phyloP scores from a whole-genome alignment of 306 rosid genomes.

The Prunus kanzakura region DNA sequence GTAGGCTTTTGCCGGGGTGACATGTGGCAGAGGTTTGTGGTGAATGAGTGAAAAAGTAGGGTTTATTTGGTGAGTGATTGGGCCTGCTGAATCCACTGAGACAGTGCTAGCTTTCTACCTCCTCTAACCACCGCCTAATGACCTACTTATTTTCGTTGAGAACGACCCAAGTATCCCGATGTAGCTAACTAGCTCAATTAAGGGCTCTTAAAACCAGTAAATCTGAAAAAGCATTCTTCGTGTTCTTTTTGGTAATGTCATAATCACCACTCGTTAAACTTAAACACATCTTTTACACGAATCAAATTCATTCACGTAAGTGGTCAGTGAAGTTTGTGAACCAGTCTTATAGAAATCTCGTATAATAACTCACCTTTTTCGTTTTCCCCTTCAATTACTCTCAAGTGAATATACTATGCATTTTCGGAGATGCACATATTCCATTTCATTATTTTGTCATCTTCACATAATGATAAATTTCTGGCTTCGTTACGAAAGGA shows the following conservation, averaged over 20 bases:
- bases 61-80: slow-evolving; percentile 39
- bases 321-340: neutral
- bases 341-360: too few relatives aligned
- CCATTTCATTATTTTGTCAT: too few relatives aligned
- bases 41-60: slow-evolving; percentile 20
- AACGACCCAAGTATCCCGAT: slow-evolving; percentile 25
- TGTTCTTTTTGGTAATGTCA: neutral
- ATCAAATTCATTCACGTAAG: neutral
- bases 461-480: too few relatives aligned
- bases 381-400: neutral
- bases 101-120: slow-evolving; percentile 55
- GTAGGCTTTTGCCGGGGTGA: slow-evolving; percentile 15
- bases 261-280: neutral
- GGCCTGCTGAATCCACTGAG: slow-evolving; percentile 56
- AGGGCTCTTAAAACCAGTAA: neutral
- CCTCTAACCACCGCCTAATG: slow-evolving; percentile 52
- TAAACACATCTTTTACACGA: neutral
- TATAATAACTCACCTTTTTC: neutral
- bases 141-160: slow-evolving; percentile 28
- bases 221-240: neutral
- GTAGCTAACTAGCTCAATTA: neutral
- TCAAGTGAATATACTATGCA: neutral
- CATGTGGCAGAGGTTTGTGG: slow-evolving; percentile 34
- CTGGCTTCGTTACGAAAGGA: too few relatives aligned
- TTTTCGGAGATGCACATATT: too few relatives aligned